These are phyloP conservation scores for Opeltia flavorubescens DNA, from an alignment of 495 filamentous ascomycete species.

Conservation along the genomic window DNA sequence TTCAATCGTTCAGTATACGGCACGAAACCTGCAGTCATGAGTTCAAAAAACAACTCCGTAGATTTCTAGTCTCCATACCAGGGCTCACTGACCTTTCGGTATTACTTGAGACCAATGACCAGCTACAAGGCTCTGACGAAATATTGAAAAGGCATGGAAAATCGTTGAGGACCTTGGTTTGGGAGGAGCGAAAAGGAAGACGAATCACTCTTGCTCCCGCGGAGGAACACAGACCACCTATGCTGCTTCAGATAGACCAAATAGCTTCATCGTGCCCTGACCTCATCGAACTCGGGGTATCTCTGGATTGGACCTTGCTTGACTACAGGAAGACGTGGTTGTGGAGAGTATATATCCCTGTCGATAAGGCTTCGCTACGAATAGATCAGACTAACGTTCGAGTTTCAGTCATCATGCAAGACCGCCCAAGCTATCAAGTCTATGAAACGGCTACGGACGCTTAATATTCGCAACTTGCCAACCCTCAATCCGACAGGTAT, in stretches of 20 bases:
- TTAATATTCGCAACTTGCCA: not conserved
- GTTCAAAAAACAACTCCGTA: not conserved
- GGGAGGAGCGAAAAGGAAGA: not conserved
- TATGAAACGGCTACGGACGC: not conserved
- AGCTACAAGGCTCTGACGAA: not conserved
- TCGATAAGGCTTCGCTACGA: not conserved
- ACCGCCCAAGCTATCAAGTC: not conserved
- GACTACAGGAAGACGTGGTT: no score
- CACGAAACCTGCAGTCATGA: not conserved
- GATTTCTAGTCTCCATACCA: not conserved
- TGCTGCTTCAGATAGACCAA: not conserved
- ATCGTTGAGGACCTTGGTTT: not conserved
- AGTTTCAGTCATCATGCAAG: not conserved
- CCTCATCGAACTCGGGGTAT: not conserved
- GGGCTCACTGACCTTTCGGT: not conserved
- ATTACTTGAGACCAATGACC: not conserved
- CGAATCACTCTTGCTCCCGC: not conserved
- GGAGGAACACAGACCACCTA: not conserved
- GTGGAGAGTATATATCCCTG: no score
- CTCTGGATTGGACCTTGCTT: not conserved
- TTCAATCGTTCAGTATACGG: not conserved
- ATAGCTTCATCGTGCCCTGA: not conserved
- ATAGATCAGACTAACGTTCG: not conserved
- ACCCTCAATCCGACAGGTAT: not conserved
- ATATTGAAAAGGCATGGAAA: not conserved